Percentiles rank a stretch among this genome's conserved stretches.
Evolutionary conservation across 257 asterid species (phyloP).

Genomic region (Solanum phureja): DNA sequence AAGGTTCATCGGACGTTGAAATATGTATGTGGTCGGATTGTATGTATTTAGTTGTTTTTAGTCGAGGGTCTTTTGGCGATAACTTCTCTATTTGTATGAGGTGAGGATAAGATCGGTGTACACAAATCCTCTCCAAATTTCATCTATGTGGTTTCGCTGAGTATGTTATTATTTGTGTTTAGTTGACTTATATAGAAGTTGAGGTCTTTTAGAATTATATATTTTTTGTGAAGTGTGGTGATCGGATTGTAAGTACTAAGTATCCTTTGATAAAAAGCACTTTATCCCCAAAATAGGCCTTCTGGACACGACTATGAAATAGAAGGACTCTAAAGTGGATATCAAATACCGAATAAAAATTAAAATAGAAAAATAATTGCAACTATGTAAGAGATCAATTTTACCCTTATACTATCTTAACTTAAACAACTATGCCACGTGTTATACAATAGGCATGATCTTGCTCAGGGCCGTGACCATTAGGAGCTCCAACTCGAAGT

Average conservation of each 20-base stretch:
- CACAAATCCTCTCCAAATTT: neutral
- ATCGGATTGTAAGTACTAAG: no score
- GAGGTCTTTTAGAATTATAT: neutral
- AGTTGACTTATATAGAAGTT: neutral
- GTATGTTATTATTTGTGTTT: neutral
- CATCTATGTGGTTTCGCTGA: neutral
- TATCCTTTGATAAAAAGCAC: neutral
- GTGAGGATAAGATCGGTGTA: neutral
- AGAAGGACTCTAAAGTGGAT: accelerated
- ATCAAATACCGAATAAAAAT: accelerated
- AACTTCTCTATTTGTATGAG: no score
- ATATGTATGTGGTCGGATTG: neutral
- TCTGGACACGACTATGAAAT: accelerated
- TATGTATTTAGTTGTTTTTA: no score
- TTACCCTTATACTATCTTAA: neutral
- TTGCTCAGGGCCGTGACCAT: neutral
- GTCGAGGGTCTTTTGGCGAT: neutral
- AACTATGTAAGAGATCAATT: neutral
- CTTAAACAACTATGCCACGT: neutral
- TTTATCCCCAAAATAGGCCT: neutral
- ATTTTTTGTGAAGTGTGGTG: neutral
- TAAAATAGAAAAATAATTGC: no score
- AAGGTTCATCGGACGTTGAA: neutral
- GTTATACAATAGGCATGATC: neutral
- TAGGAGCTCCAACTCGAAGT: neutral